Base-by-base conservation (phyloP, 2,329 filamentous ascomycete species). In the Reticulascus tulasneorum region DNA sequence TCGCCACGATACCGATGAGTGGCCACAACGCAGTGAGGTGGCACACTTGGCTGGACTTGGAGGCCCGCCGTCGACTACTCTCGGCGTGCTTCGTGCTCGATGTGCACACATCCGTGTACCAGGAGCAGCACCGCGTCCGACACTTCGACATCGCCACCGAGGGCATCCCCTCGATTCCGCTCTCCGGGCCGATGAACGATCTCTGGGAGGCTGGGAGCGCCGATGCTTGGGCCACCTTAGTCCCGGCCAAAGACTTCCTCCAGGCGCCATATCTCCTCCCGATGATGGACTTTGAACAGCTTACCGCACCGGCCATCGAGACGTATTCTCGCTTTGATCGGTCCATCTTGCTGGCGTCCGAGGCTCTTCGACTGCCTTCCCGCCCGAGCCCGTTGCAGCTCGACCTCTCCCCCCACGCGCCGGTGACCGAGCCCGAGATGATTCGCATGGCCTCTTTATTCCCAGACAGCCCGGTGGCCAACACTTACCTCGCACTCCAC, bases 11-110 rank as follows among this genome's bases (percentile, higher is more conserved):
- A 18, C 45, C 49, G 15, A 38, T 40, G 30, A 40, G 37, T 7
- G 45, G 44, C 35, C 45, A 56, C 30, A 53, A 47, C 19, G 49
- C 59, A 21, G 55, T 56, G 39, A 60, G 59, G 29, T 79, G 76
- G 76, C 59, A 56, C 24, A 48, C 56, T 40, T 80, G 77, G 77
- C 52, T 78, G 25, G 56, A 69, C 29, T 53, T 57, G 32, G 77
- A 81, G 54, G 62, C 71, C 7, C 63, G 61, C 36, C 69, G 73
- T 37, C 69, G 77, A 26, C 62, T 80, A 19, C 57, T 77, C n/a
- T 62, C 70, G 22, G 69, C 67, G 11, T 79, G 73, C 55, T 77
- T 79, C 53, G 55, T 77, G 35, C 59, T 76, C 37, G 76, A 80
- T 50, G 62, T 70, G 7, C 75, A 79, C 42, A 66, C 72, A 49